Percentiles rank a stretch among this genome's conserved stretches.
Conservation (phyloP, 176 grass and related monocot genomes). For the Oryza rufipogon region DNA sequence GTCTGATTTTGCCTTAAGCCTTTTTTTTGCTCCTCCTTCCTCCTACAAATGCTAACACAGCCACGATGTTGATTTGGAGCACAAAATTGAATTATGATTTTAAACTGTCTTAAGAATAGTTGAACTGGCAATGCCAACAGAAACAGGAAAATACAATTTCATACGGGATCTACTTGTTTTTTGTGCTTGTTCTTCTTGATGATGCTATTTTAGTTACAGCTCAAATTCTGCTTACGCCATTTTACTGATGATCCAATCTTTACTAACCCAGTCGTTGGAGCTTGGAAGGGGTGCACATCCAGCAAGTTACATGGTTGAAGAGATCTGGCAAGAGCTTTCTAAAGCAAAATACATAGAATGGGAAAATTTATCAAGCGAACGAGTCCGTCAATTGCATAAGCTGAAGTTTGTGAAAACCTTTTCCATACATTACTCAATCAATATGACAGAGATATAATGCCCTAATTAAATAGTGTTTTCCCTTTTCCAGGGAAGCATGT, state of each 20-base stretch:
- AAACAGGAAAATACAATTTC: constrained; percentile 4
- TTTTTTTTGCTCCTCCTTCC: background rate
- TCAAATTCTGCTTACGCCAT: constrained; percentile 10
- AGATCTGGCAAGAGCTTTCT: constrained; percentile 79
- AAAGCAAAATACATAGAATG: constrained; percentile 90
- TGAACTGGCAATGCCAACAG: background rate
- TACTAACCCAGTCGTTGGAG: constrained; percentile 66
- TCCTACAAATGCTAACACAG: background rate
- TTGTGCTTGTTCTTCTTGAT: constrained; percentile 13
- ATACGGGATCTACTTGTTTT: background rate
- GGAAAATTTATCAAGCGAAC: constrained; percentile 64
- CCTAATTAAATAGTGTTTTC: background rate
- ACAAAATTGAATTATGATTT: background rate
- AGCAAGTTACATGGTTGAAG: constrained; percentile 77
- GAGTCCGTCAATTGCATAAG: constrained; percentile 45
- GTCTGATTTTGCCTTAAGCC: background rate
- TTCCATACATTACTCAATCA: constrained; percentile 21
- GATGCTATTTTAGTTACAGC: constrained; percentile 25
- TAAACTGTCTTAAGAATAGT: background rate
- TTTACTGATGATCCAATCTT: constrained; percentile 36
- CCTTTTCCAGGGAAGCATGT: constrained; percentile 62
- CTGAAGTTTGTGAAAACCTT: constrained; percentile 57
- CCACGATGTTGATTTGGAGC: background rate
- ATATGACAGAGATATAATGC: background rate
- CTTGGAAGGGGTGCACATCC: constrained; percentile 78